Evolutionary conservation across 176 grass and related monocot species (phyloP), one percentile per base, ranked within the genome.

Genomic region (Oropetium thomaeum): DNA sequence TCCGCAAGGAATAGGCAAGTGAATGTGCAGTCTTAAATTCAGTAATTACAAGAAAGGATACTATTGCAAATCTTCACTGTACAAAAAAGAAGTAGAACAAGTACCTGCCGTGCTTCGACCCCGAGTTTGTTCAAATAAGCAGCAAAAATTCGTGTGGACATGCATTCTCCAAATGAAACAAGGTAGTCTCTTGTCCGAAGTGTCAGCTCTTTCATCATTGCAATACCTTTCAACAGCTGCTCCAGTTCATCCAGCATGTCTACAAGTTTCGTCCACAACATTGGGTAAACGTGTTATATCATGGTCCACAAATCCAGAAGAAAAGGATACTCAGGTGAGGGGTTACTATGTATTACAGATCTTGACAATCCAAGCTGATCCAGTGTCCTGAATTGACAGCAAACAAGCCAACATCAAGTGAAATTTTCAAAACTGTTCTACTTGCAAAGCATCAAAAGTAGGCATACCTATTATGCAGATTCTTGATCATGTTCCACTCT

Each of bases 171-270:
- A 68, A 99, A 96, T 71, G 89, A 99, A 79, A 99, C 87, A 45
- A 96, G 67, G 70, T 99, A 96, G 61, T 96, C 96, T 63, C 82
- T 92, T 70, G 89, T 92, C 11, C 85, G 79, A 74, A 81, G 96
- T 8, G 92, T 99, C 77, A 96, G 69, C 66, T 99, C 96, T 92
- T 99, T 99, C 96, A 96, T 99, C 87, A 99, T 96, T 38, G 96
- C 89, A 58, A 99, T 90, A 55, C 87, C 87, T 82, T 93, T 96
- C 80, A 99, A 79, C 70, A 99, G 91, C 66, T 99, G 92, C 61
- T 96, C 89, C 79, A 99, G 85, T 77, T 92, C 85, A 79, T 87
- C 80, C 54, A 99, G 86, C 62, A 87, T 70, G 77, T 29, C 96
- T 96, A 76, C 12, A 41, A 83, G 42, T 37, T 85, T 73, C 35